Evolutionary conservation across 768 basidiomycete species (phyloP).

Genomic region (Guyanaporus albipodus): DNA sequence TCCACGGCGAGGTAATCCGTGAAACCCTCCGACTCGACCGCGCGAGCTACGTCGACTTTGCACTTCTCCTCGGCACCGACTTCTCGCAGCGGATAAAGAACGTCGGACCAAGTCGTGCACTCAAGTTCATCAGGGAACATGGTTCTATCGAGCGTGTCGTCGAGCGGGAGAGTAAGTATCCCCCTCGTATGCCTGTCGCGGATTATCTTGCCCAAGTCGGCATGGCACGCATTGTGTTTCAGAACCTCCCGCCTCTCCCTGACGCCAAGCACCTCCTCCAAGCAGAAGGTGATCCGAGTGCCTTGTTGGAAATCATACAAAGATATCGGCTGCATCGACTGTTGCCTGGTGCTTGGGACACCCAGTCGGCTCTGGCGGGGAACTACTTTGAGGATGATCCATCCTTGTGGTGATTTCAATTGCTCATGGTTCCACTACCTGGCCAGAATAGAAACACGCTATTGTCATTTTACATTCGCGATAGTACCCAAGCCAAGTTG

Average conservation of each 20-base stretch:
- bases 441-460: background rate
- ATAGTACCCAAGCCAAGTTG: no score
- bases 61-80: slow-evolving; percentile 85
- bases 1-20: slow-evolving; percentile 64
- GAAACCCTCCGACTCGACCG: slow-evolving; percentile 52
- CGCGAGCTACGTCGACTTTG: slow-evolving; percentile 73
- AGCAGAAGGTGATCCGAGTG: slow-evolving; percentile 37
- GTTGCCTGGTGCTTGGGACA: slow-evolving; percentile 39
- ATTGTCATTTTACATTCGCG: no score
- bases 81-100: slow-evolving; percentile 83
- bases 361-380: slow-evolving; percentile 46
- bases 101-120: slow-evolving; percentile 73
- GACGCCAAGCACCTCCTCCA: slow-evolving; percentile 34
- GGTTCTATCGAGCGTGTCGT: slow-evolving; percentile 72
- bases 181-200: slow-evolving; percentile 41
- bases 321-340: slow-evolving; percentile 47
- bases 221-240: slow-evolving; percentile 60
- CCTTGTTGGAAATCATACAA: slow-evolving; percentile 45
- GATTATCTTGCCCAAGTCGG: slow-evolving; percentile 64
- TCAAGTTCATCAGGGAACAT: slow-evolving; percentile 68
- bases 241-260: slow-evolving; percentile 62
- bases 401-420: slow-evolving; percentile 18
- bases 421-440: no score
- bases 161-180: slow-evolving; percentile 46
- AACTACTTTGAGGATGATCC: slow-evolving; percentile 71